Base-by-base conservation (phyloP, 2,329 filamentous ascomycete genomes). In the Fusarium sp. region DNA sequence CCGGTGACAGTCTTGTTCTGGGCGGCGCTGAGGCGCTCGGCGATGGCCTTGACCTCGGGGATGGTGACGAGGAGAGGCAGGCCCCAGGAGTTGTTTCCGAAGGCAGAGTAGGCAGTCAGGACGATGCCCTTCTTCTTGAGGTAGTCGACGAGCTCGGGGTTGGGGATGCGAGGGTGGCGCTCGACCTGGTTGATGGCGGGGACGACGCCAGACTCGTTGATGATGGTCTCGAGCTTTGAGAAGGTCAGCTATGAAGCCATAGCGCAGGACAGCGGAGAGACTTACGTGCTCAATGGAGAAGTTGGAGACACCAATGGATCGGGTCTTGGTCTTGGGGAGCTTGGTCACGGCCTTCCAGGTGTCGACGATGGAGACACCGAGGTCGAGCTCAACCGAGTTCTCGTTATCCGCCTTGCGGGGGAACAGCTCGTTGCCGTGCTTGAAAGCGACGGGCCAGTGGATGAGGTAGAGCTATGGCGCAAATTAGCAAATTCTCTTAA, bases 251-350 rank as follows among this genome's bases (percentile, higher is more conserved):
- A 16, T 70, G n/a, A 16, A 47, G 11, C 30, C 6, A 15, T 13
- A 39, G 1, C 11, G 6, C 23, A 16, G n/a, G 16, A 13, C 37
- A 30, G 46, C 23, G 7, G 18, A 27, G 34, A 34, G 16, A 70
- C 78, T 37, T 76, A 79, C 79, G 70, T 82, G 79, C 79, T 87
- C 86, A 77, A 92, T 88, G 76, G 84, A 87, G 76, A 92, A 93
- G 85, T 94, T 94, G 79, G 90, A 92, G 69, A 94, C 90, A 77
- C 91, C 91, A 72, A 93, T 89, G 81, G 90, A 89, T 78, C 86
- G 86, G 70, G 87, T 88, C 79, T 91, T 91, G 71, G 82, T 84
- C 71, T 85, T 88, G 65, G 87, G 86, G 15, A 91, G 86, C 80
- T 88, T 82, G 65, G 87, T 87, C 76, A 89, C 75, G 56, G 82